Conservation (phyloP, 106 monocot genomes). For the Phalaenopsis aphrodite region DNA sequence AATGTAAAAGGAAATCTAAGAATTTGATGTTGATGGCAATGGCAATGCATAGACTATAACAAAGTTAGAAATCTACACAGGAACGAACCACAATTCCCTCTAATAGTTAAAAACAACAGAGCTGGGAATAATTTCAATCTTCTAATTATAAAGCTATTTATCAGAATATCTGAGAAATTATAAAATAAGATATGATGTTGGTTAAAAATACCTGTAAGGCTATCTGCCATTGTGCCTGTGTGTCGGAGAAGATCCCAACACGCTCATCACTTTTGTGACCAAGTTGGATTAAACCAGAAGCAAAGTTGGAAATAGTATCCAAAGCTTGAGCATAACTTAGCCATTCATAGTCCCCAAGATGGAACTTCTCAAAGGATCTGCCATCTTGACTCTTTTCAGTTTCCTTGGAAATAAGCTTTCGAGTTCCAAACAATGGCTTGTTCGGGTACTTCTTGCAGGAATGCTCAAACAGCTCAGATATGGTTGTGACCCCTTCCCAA, state of each 20-base stretch:
- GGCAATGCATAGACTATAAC: background rate
- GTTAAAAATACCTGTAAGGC: slow-evolving; percentile 63
- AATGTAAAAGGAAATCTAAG: background rate
- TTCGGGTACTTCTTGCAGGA: slow-evolving; percentile 51
- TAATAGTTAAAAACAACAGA: background rate
- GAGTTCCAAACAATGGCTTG: slow-evolving; percentile 57
- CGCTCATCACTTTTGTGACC: slow-evolving; percentile 70
- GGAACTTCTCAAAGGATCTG: slow-evolving; percentile 89
- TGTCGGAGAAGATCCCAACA: slow-evolving; percentile 92
- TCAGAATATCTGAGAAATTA: background rate
- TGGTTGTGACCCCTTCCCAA: slow-evolving; percentile 76
- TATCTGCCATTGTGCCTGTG: slow-evolving; percentile 83
- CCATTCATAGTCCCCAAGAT: slow-evolving; percentile 85
- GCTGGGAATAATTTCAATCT: background rate
- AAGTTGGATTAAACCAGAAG: slow-evolving; percentile 65
- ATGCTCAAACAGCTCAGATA: slow-evolving; percentile 78
- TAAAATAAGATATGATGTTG: background rate
- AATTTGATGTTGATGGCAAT: background rate
- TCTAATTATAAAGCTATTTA: background rate
- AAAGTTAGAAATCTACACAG: background rate
- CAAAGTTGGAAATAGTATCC: slow-evolving; percentile 55
- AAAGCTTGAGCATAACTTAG: slow-evolving; percentile 58
- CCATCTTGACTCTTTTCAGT: slow-evolving; percentile 54
- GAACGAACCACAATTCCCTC: background rate
- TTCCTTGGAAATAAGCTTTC: slow-evolving; percentile 71